phyloP scores from a whole-genome alignment of 495 filamentous ascomycete genomes.

The Neurospora intermedia region DNA sequence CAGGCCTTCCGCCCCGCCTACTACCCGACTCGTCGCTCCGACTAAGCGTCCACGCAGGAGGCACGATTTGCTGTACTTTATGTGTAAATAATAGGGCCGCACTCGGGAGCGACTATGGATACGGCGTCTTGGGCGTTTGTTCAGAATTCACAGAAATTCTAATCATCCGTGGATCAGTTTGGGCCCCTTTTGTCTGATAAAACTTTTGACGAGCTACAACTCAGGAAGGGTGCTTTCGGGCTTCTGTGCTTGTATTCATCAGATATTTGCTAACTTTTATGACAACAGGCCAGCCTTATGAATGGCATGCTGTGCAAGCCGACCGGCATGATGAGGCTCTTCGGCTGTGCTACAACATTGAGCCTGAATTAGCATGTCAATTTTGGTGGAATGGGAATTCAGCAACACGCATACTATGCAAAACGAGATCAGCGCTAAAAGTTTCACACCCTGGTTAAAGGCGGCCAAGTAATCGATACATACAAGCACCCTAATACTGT shows the following conservation, averaged over 20 bases:
- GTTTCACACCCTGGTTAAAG: neutral
- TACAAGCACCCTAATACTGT: neutral
- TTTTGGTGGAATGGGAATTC: neutral
- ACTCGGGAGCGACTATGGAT: neutral
- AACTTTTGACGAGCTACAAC: neutral
- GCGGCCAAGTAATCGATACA: neutral
- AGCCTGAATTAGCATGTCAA: neutral
- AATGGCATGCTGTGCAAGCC: neutral
- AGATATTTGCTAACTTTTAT: neutral
- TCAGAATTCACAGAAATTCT: neutral
- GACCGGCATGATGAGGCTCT: neutral
- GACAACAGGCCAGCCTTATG: neutral
- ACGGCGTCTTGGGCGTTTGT: neutral
- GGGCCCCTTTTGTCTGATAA: neutral
- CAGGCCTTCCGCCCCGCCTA: conserved; percentile 30
- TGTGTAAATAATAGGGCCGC: neutral
- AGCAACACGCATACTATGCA: neutral
- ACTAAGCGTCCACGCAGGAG: conserved; percentile 1
- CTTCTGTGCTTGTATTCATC: neutral
- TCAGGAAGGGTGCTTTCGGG: neutral
- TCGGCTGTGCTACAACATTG: neutral
- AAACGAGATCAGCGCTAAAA: neutral
- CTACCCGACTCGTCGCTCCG: conserved; percentile 3
- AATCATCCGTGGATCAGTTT: neutral
- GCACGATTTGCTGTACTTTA: neutral